Base-by-base conservation (phyloP, 1,284 basidiomycete species). In the Cryptococcus maquisensis region DNA sequence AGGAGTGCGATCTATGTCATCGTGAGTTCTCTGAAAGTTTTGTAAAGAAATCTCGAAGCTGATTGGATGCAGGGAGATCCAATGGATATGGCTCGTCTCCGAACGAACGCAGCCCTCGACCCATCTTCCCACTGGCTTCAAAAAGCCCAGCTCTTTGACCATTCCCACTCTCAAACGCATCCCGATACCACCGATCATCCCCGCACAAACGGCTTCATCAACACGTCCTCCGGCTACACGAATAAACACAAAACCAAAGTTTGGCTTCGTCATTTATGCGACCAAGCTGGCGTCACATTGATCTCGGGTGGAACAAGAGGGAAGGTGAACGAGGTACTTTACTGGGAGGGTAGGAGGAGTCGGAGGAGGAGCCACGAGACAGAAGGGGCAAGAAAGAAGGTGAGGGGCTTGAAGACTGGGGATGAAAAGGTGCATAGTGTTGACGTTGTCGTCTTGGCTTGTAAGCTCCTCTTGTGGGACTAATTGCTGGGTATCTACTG, bases 391-490 rank as follows among this genome's bases (percentile, higher is more conserved):
- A 21, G 5, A 18, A 56, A 47, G 46, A 54, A 54, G 24, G 56
- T 61, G 12, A 28, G 35, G 9, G 65, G 61, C 1, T 35, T 67
- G 38, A 50, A 45, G 37, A 67, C 65, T 2, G 53, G 21, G 12
- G 65, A 67, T 52, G 65, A 63, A 5, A 46, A 47, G 20, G 46
- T 46, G 21, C 63, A 67, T 42, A 2, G 7, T 4, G 61, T 60
- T 5, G 63, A 65, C 44, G 49, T 64, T 2, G 60, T 61, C 5
- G 45, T 67, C 16, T 55, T 61, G 6, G 65, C 65, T 44, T 59
- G 61, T 65, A 39, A 46, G 63, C 60, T 8, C 8, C 39, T 13
- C 28, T 23, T 37, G 21, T 20, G 2, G n/a, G 6, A 45, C 36
- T 39, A 23, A 7, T 32, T 10, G 28, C 10, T 6, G 28, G 6